These are phyloP conservation scores for Tieghemiomyces parasiticus DNA, from an alignment of 192 early-diverging fungal species.

Conservation along the genomic window DNA sequence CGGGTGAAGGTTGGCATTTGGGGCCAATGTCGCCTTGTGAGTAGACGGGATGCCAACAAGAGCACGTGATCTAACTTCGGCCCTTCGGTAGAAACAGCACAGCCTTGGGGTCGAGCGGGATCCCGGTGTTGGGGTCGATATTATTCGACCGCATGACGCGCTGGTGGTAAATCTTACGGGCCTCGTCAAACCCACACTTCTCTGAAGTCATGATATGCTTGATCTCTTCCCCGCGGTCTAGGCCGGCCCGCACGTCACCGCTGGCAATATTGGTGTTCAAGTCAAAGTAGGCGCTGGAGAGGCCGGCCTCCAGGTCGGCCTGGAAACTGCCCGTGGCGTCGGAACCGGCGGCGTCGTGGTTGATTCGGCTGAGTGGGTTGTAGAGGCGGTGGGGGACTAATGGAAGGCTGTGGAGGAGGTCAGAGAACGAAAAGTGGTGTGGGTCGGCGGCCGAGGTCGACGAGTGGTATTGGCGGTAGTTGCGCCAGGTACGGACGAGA, in stretches of 20 bases:
- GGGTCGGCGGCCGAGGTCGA: background rate
- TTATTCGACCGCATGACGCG: background rate
- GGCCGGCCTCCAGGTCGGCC: conserved; percentile 3
- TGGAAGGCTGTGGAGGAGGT: background rate
- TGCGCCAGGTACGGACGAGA: conserved; percentile 5
- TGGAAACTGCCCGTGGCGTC: conserved; percentile 1
- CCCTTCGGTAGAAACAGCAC: conserved; percentile 4
- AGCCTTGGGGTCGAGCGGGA: conserved; percentile 10
- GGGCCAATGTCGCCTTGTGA: no score
- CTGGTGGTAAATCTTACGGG: conserved; percentile 10
- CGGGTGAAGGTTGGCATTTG: no score
- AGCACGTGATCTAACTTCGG: no score
- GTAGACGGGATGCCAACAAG: no score
- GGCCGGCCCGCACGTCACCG: conserved; percentile 2
- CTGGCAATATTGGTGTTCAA: background rate
- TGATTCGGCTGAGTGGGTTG: no score
- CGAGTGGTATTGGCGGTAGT: background rate
- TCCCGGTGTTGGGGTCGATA: conserved; percentile 3
- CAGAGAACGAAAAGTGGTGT: background rate
- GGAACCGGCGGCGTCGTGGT: no score
- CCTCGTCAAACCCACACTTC: conserved; percentile 9
- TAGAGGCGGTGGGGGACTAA: no score
- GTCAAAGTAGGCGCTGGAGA: conserved; percentile 3
- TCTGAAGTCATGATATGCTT: background rate
- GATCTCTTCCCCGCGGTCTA: conserved; percentile 4